Base-by-base conservation (phyloP, 2,329 filamentous ascomycete genomes). In the Claviceps monticola region DNA sequence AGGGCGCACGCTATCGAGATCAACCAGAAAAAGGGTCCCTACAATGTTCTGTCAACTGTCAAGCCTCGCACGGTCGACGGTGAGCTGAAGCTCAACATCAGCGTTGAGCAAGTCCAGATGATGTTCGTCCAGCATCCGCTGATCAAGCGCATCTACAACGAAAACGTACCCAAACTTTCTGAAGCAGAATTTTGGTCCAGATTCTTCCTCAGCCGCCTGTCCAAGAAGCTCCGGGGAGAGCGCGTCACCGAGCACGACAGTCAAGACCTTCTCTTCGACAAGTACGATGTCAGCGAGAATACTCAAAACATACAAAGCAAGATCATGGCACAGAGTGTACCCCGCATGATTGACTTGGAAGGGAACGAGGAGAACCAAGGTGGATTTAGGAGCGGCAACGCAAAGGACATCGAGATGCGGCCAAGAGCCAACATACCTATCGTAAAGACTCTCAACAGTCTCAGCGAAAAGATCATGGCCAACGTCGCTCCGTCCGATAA, bases 351-450 rank as follows among this genome's bases (percentile, higher is more conserved):
- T 59, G 86, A 98, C 64, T 69, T 98, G 26, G 88, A 91, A 63
- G 93, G 85, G 34, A 98, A 98, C 62, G 93, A 97, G 68, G 87
- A 93, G 65, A 91, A 98, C 61, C 83, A 95, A 66, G 94, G 89
- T 59, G 87, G 90, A 50, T 80, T 84, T 61, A 83, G 78, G 60
- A 70, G 76, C 55, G 93, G 93, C 48, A 97, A 98, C 65, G 77
- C 84, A 50, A 88, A 91, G 51, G 89, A 97, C 63, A 71, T 86
- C 38, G 93, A 94, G 57, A 96, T 97, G 88, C 79, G 88, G 37
- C 88, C 89, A 2, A 76, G 82, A 11, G 71, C 79, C 46, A 91
- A 93, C 62, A 83, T 93, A 2, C 90, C 89, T 11, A 94, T 97
- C 55, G 84, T 97, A 56, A 82, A 85, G 55, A 89, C 88, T 0